phyloP scores from a whole-genome alignment of 1,139 yeast genomes.

The Suzukiozyma palmioleophila region DNA sequence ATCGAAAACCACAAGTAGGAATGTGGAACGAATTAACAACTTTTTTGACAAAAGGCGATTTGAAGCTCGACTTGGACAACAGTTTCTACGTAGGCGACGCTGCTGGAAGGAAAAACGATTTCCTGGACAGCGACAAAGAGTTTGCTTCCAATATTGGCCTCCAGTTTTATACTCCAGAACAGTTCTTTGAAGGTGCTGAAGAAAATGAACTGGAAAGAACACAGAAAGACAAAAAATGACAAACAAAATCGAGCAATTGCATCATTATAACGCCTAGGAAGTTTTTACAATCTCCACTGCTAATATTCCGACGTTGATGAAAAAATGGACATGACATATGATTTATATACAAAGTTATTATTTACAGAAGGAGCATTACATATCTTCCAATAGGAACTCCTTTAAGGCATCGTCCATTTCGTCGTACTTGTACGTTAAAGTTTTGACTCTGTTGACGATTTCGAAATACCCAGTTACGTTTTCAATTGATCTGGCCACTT shows the following conservation, averaged over 20 bases:
- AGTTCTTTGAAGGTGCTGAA: constrained; percentile 25
- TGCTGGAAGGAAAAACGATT: constrained; percentile 76
- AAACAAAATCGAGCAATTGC: too few relatives aligned
- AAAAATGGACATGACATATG: too few relatives aligned
- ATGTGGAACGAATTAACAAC: constrained; percentile 54
- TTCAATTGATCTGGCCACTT: constrained; percentile 24
- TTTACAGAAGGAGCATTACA: constrained; percentile 7
- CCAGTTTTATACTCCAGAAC: constrained; percentile 67
- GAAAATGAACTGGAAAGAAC: not conserved
- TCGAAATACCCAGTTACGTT: constrained; percentile 55
- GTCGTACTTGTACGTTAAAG: constrained; percentile 18
- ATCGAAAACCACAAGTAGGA: constrained; percentile 74
- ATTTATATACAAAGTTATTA: too few relatives aligned
- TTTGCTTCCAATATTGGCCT: constrained; percentile 62
- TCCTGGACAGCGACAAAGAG: constrained; percentile 67
- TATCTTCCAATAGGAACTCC: constrained; percentile 22
- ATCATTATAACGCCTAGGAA: too few relatives aligned
- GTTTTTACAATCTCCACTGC: too few relatives aligned
- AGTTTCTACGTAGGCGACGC: constrained; percentile 93
- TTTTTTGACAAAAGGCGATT: constrained; percentile 26
- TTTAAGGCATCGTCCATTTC: constrained; percentile 21
- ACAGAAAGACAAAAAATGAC: not conserved
- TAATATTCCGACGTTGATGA: too few relatives aligned
- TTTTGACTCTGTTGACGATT: constrained; percentile 48
- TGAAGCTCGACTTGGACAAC: constrained; percentile 29